Conservation (phyloP, 2,329 filamentous ascomycete genomes). For the Metarhizium album region DNA sequence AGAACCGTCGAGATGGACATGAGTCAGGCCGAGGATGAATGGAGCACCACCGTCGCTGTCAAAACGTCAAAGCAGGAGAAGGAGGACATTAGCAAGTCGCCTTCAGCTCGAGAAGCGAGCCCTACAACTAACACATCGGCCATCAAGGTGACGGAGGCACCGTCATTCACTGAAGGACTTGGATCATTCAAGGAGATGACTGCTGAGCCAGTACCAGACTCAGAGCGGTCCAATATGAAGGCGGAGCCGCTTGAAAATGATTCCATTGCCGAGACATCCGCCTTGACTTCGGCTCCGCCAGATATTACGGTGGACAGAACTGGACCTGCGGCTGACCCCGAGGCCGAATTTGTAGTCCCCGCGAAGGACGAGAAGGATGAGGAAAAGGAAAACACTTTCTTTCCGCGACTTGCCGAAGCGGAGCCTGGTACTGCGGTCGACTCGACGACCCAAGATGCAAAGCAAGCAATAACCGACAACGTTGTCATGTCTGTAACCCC, state of each 20-base stretch:
- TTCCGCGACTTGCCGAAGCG: slow-evolving; percentile 1
- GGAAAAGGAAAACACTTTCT: slow-evolving; percentile 10
- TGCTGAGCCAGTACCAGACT: slow-evolving; percentile 5
- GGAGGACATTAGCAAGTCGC: slow-evolving; percentile 19
- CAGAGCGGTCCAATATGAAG: slow-evolving; percentile 6
- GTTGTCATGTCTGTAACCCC: background rate
- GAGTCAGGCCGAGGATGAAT: slow-evolving; percentile 11
- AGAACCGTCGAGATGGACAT: background rate
- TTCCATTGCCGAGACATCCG: background rate
- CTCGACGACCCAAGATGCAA: background rate
- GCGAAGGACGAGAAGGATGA: slow-evolving; percentile 9
- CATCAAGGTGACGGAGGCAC: background rate
- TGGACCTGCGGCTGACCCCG: background rate
- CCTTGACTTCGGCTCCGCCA: background rate
- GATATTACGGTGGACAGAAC: background rate
- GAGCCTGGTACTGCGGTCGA: background rate
- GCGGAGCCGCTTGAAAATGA: background rate
- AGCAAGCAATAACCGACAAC: background rate
- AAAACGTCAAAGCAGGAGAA: slow-evolving; percentile 22
- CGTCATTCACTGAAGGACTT: slow-evolving; percentile 3
- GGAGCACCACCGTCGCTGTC: slow-evolving; percentile 6
- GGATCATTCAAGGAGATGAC: background rate
- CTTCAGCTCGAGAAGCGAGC: background rate
- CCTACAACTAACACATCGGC: background rate
- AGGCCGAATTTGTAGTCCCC: slow-evolving; percentile 2